Conservation (phyloP, 2,329 filamentous ascomycete genomes). For the Blumeria hordei region DNA sequence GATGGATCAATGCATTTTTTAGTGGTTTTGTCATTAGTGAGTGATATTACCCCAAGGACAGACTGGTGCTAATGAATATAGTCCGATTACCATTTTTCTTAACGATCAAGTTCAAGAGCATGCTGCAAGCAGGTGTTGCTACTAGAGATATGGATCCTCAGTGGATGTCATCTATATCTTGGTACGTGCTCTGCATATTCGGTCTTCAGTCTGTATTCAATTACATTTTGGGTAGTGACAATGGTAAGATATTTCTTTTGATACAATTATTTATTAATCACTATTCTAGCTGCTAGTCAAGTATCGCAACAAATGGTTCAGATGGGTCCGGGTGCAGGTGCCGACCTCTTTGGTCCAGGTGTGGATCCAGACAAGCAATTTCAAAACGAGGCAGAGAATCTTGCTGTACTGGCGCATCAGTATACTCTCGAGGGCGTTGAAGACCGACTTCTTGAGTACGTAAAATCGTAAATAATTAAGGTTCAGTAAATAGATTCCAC, state of each 20-base stretch:
- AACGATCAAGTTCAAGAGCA: conserved; percentile 97
- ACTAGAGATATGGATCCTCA: conserved; percentile 90
- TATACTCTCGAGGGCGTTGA: conserved; percentile 79
- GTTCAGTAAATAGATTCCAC: background rate
- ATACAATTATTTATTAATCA: background rate
- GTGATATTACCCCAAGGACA: conserved; percentile 13
- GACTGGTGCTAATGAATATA: conserved; percentile 13
- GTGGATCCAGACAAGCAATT: conserved; percentile 94
- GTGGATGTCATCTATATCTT: conserved; percentile 96
- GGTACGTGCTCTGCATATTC: conserved; percentile 97
- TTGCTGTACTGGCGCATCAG: conserved; percentile 84
- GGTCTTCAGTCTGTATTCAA: conserved; percentile 93
- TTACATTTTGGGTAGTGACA: conserved; percentile 87
- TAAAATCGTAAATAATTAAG: conserved; percentile 8
- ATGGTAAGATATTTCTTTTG: conserved; percentile 33
- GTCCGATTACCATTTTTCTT: conserved; percentile 96
- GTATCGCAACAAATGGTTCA: conserved; percentile 65
- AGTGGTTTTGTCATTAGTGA: conserved; percentile 91
- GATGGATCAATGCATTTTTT: conserved; percentile 99
- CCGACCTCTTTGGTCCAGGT: conserved; percentile 67
- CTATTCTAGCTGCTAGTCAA: conserved; percentile 46
- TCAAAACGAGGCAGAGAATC: conserved; percentile 73
- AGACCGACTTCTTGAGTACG: conserved; percentile 43
- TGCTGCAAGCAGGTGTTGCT: conserved; percentile 91
- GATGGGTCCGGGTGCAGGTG: conserved; percentile 38